phyloP scores from a whole-genome alignment of 1,284 basidiomycete genomes.

The Trichosporon faecale region DNA sequence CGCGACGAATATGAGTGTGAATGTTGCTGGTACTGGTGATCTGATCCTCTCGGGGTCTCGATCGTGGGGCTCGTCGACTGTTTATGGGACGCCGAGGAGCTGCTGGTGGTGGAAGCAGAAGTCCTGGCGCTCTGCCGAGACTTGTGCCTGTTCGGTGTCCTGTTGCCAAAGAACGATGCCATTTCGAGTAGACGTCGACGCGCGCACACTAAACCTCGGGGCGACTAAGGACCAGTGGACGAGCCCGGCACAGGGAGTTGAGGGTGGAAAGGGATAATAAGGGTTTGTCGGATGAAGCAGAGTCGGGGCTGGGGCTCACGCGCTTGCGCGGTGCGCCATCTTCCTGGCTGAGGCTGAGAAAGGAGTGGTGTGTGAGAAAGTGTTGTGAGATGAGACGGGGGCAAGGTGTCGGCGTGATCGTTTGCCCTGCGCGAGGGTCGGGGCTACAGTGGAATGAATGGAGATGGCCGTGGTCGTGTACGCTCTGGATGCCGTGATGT shows the following conservation, averaged over 20 bases:
- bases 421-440: background rate
- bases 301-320: constrained; percentile 7
- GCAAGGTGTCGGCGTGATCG: background rate
- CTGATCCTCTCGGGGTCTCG: background rate
- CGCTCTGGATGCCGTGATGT: background rate
- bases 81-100: constrained; percentile 4
- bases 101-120: constrained; percentile 8
- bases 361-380: background rate
- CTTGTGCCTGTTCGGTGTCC: constrained; percentile 5
- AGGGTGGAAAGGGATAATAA: background rate
- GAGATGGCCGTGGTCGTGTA: background rate
- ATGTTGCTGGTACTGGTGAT: background rate
- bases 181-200: background rate
- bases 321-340: constrained; percentile 2
- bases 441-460: background rate
- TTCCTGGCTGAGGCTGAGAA: background rate
- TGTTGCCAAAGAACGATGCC: constrained; percentile 7
- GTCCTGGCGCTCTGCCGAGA: constrained; percentile 12
- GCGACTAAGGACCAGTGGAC: background rate
- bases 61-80: constrained; percentile 6
- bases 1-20: background rate
- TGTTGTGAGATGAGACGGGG: background rate
- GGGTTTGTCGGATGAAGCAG: background rate
- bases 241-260: background rate
- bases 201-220: background rate